A percentile compares a stretch with the other conserved stretches of the same genome.
Conservation (phyloP, 106 monocot species). For the Agapanthus africanus region DNA sequence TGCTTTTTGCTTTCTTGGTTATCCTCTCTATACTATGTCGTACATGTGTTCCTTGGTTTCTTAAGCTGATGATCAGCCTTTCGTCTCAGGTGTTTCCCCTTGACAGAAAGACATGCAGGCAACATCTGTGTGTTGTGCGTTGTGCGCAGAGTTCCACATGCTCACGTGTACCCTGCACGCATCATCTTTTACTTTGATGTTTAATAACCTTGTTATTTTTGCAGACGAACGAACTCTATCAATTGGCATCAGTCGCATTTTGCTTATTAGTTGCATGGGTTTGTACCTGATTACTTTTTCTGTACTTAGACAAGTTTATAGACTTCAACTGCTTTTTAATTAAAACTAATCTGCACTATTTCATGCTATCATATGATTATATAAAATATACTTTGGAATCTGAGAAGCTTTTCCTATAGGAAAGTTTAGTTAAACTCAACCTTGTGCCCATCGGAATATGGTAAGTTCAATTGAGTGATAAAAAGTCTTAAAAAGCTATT, state of each 20-base stretch:
- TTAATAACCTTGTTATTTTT: conserved; percentile 1
- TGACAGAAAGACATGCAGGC: too few relatives aligned
- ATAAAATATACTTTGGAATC: background rate
- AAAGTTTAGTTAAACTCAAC: background rate
- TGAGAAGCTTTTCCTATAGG: background rate
- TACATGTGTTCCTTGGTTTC: conserved; percentile 64
- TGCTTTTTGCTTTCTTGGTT: conserved; percentile 47
- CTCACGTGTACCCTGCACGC: background rate
- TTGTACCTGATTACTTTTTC: conserved; percentile 4
- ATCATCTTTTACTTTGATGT: background rate
- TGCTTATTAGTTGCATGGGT: conserved; percentile 63
- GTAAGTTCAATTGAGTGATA: background rate
- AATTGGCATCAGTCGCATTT: conserved; percentile 49
- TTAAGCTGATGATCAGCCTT: conserved; percentile 73
- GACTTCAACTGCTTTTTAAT: background rate
- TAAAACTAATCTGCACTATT: background rate
- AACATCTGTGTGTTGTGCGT: too few relatives aligned
- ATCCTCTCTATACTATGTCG: conserved; percentile 60
- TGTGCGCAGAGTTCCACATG: too few relatives aligned
- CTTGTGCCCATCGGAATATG: background rate
- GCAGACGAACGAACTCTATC: conserved; percentile 61
- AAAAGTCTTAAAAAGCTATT: background rate
- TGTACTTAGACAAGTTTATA: background rate
- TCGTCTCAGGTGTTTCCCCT: conserved; percentile 55
- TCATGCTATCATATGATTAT: background rate